Conservation (phyloP, 306 rosid species). For the Inga laurina region DNA sequence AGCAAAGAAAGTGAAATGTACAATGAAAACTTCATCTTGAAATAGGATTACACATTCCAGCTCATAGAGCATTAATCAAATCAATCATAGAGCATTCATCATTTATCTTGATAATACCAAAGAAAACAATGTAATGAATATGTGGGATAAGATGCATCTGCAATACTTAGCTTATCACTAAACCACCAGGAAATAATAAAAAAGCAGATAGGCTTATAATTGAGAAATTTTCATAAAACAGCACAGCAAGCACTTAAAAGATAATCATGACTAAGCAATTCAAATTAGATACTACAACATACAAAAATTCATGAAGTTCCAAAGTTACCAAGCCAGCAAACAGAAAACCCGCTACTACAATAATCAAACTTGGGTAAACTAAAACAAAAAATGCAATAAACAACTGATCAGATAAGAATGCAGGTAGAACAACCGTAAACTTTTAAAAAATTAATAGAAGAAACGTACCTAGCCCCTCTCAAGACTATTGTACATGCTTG, state of each 20-base stretch:
- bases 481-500: slow-evolving; percentile 91
- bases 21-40: neutral
- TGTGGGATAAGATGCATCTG: neutral
- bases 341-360: neutral
- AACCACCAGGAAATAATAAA: neutral
- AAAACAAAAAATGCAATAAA: neutral
- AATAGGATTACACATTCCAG: neutral
- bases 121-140: slow-evolving; percentile 11
- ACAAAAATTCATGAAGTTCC: neutral
- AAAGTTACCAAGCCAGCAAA: neutral
- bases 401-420: slow-evolving; percentile 7
- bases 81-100: neutral
- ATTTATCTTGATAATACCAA: neutral
- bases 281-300: neutral
- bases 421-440: slow-evolving; percentile 1
- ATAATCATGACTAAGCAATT: slow-evolving; percentile 3
- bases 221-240: neutral
- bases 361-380: neutral
- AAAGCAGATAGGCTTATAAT: neutral
- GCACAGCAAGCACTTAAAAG: neutral
- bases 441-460: neutral
- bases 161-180: neutral
- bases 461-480: slow-evolving; percentile 88
- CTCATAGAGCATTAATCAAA: neutral
- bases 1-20: neutral